Evolutionary conservation across 371 early-diverging fungal species (phyloP).

Genomic region (Rhizopus sp.): DNA sequence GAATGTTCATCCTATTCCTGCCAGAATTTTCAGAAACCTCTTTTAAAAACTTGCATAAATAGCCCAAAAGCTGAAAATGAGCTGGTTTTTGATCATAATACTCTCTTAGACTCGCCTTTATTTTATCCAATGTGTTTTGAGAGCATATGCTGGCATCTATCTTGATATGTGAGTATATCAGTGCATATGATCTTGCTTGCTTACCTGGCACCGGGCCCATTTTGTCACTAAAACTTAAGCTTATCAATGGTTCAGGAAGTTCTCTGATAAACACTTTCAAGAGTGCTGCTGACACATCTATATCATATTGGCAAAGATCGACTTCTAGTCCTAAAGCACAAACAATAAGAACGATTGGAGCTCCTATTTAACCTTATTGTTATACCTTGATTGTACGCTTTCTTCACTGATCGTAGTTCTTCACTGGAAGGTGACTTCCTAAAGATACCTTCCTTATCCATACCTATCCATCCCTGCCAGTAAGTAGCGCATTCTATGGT

Average conservation of each 20-base stretch:
- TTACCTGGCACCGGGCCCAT: slow-evolving; percentile 45
- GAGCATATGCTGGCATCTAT: slow-evolving; percentile 27
- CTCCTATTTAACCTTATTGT: not conserved
- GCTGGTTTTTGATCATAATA: slow-evolving; percentile 25
- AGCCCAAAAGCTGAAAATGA: slow-evolving; percentile 53
- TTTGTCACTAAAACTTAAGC: slow-evolving; percentile 38
- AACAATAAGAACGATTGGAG: not conserved
- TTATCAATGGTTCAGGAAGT: slow-evolving; percentile 76
- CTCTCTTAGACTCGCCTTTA: slow-evolving; percentile 21
- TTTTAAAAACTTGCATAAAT: slow-evolving; percentile 65
- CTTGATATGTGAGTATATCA: not conserved
- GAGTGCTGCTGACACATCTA: slow-evolving; percentile 82
- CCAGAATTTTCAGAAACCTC: slow-evolving; percentile 59
- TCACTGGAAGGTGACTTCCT: slow-evolving; percentile 77
- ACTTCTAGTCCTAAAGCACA: slow-evolving; percentile 42
- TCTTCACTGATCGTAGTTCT: slow-evolving; percentile 59
- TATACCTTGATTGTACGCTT: slow-evolving; percentile 66
- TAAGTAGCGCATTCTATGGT: not conserved
- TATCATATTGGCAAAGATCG: slow-evolving; percentile 65
- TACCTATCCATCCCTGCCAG: slow-evolving; percentile 42
- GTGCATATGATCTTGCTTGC: not conserved
- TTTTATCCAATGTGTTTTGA: slow-evolving; percentile 15
- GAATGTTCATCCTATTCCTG: slow-evolving; percentile 78
- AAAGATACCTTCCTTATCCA: slow-evolving; percentile 88
- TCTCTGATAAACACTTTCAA: slow-evolving; percentile 88